Conservation (phyloP, 2,329 filamentous ascomycete genomes). For the Claviceps quebecensis region DNA sequence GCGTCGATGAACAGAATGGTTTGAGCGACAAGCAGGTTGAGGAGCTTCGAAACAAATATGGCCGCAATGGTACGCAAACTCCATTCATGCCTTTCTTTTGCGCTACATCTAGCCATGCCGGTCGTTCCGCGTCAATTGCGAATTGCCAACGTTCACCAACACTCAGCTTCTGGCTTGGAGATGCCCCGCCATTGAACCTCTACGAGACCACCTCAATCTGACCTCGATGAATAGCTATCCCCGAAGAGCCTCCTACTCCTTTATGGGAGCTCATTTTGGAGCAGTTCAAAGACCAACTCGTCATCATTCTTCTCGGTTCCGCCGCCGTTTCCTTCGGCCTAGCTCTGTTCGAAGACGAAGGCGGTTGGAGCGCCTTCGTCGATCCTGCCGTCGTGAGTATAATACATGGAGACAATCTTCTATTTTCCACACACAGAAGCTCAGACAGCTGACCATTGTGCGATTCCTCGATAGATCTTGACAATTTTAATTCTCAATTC, state of each 20-base stretch:
- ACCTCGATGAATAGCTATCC: constrained; percentile 31
- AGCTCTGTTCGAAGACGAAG: constrained; percentile 82
- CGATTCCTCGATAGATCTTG: constrained; percentile 50
- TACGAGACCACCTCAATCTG: constrained; percentile 5
- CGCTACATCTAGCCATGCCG: constrained; percentile 3
- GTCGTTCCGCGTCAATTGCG: not conserved
- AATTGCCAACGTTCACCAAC: not conserved
- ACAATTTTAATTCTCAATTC: constrained; percentile 95
- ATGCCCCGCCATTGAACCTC: not conserved
- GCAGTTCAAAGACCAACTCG: constrained; percentile 98
- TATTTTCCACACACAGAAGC: not conserved
- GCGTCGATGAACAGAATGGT: constrained; percentile 39
- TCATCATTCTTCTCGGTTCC: constrained; percentile 85
- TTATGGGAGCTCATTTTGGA: constrained; percentile 94
- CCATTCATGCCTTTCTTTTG: not conserved
- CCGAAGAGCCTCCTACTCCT: constrained; percentile 88
- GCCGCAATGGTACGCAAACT: constrained; percentile 46
- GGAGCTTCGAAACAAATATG: constrained; percentile 42
- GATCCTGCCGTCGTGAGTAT: constrained; percentile 79
- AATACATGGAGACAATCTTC: not conserved
- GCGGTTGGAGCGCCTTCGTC: constrained; percentile 94
- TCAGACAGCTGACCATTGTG: not conserved
- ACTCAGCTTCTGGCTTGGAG: not conserved
- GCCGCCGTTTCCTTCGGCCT: constrained; percentile 88
- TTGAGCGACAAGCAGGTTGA: constrained; percentile 45